Base-by-base conservation (phyloP, 257 asterid species). In the Anisodus tanguticus region DNA sequence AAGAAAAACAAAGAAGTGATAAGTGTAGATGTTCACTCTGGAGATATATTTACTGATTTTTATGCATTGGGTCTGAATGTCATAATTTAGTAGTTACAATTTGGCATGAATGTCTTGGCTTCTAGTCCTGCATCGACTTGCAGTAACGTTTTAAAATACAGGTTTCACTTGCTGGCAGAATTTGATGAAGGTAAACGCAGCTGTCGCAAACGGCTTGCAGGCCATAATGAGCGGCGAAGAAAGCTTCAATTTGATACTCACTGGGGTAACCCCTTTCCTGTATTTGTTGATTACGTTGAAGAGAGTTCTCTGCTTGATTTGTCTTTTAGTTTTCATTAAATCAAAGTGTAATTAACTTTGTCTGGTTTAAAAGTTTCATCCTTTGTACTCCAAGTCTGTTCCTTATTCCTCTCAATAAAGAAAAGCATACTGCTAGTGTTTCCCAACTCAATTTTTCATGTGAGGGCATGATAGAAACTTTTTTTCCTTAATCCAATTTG, bases 181-280 rank as follows among this genome's bases (percentile, higher is more conserved):
- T 93, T 93, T 68, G 96, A 93, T 80, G 93, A 90, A 76, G 92
- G 90, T 57, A 93, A 93, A 79, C 93, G 97, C 8, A 93, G 96
- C 62, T 93, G 97, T 81, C 93, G 97, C 51, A 90, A 91, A 82
- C 92, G 97, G 84, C 92, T 93, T 0, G 95, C 94, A 15, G 95
- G 95, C 76, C 97, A 93, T 86, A 93, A 93, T 35, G 86, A 90
- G 82, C 91, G 97, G 4, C 84, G 97, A 12, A 84, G 97, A 82
- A 93, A 91, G 88, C 94, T 93, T 88, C 94, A 89, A 16, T 82
- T 91, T 15, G 87, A 88, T 82, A 3, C 90, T 86, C 89, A 79
- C 87, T 87, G 88, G 15, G 91, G 95, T 92, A 90, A 79, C 47
- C 41, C 59, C n/a, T 43, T 70, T 76, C 64, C 63, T 51, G 7